phyloP scores from a whole-genome alignment of 176 grass and related monocot species.

The Oryza glaberrima region DNA sequence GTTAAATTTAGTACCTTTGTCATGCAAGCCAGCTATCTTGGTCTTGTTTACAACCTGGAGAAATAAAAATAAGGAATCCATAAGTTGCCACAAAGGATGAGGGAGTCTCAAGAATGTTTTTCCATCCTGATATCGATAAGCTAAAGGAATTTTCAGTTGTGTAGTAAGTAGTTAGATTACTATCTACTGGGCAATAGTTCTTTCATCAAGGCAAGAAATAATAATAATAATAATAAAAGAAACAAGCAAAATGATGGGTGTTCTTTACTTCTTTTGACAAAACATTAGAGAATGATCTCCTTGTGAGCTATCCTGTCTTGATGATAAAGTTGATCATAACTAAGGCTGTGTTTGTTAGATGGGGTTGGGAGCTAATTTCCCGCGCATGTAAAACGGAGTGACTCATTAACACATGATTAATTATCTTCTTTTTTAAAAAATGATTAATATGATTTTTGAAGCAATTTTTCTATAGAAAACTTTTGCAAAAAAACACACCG shows the following conservation, averaged over 20 bases:
- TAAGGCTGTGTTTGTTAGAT: not conserved
- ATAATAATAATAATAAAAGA: too few relatives aligned
- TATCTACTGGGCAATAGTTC: not conserved
- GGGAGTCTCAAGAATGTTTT: not conserved
- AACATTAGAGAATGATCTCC: not conserved
- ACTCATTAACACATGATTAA: too few relatives aligned
- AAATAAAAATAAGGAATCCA: slow-evolving; percentile 30
- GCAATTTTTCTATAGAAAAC: too few relatives aligned
- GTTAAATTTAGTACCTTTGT: slow-evolving; percentile 68
- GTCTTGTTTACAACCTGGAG: slow-evolving; percentile 80
- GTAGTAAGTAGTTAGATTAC: not conserved
- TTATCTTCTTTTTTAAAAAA: too few relatives aligned
- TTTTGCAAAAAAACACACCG: too few relatives aligned
- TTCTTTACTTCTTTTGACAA: not conserved
- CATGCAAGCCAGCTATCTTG: slow-evolving; percentile 82
- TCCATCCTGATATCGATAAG: not conserved
- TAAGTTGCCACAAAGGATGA: slow-evolving; percentile 5
- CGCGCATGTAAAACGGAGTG: too few relatives aligned
- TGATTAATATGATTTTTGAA: too few relatives aligned
- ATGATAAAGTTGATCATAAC: not conserved
- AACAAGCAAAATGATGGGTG: not conserved
- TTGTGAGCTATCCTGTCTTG: not conserved
- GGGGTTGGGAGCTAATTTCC: too few relatives aligned
- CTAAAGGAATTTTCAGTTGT: not conserved
- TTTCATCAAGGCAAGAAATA: not conserved